These are phyloP conservation scores for Mucor saturninus DNA, from an alignment of 371 early-diverging fungal species.

Conservation along the genomic window DNA sequence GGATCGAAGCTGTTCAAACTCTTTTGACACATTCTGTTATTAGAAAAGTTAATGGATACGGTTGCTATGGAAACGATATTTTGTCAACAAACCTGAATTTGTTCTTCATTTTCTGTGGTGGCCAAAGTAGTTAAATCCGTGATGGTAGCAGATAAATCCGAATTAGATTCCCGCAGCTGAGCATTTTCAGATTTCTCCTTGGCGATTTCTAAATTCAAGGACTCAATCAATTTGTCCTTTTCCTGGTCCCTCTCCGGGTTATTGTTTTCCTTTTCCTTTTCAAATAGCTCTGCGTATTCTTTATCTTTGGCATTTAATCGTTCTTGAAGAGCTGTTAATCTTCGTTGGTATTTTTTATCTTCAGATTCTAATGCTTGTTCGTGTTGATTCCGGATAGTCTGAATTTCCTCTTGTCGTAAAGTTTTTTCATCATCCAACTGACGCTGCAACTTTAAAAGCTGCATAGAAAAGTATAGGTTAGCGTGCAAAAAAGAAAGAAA, in stretches of 20 bases:
- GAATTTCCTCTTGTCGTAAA: conserved; percentile 25
- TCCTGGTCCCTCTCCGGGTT: conserved; percentile 13
- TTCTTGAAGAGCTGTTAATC: conserved; percentile 33
- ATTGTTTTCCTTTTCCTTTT: conserved; percentile 6
- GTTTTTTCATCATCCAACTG: conserved; percentile 25
- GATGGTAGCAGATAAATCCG: neutral
- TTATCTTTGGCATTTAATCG: conserved; percentile 36
- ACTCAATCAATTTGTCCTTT: conserved; percentile 19
- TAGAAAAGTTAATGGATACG: neutral
- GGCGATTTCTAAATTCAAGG: conserved; percentile 20
- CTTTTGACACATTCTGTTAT: conserved; percentile 6
- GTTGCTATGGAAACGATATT: no score
- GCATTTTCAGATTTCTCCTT: conserved; percentile 15
- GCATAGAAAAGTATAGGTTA: neutral
- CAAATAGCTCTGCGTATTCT: conserved; percentile 28
- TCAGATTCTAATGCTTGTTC: conserved; percentile 30
- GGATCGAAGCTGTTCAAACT: conserved; percentile 1
- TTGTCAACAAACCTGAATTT: neutral
- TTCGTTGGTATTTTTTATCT: conserved; percentile 36
- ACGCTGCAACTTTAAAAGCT: conserved; percentile 31
- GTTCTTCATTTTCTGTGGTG: neutral
- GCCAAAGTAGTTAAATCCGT: no score
- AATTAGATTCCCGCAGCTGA: conserved; percentile 10
- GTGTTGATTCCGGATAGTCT: conserved; percentile 27
- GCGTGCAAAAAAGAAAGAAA: neutral